These are phyloP conservation scores for Tuber borchii DNA, from an alignment of 495 filamentous ascomycete genomes.

Conservation along the genomic window DNA sequence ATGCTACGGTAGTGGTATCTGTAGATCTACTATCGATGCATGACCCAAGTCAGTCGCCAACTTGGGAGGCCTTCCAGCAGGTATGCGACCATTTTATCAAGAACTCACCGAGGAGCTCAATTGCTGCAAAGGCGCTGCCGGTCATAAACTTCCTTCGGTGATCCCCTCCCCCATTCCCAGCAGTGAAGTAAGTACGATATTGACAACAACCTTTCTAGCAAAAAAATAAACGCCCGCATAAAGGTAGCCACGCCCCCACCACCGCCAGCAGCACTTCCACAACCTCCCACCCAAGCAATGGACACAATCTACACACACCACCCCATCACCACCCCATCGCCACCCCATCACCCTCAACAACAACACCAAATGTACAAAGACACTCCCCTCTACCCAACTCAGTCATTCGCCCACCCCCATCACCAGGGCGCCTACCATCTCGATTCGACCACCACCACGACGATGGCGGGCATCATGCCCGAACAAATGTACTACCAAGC, in stretches of 20 bases:
- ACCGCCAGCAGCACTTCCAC: constrained; percentile 3
- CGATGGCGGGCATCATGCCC: not conserved
- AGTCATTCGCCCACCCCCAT: constrained; percentile 50
- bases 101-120: not conserved
- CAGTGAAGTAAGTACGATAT: not conserved
- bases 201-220: not conserved
- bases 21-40: not conserved
- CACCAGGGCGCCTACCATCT: constrained; percentile 44
- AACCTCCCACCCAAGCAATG: constrained; percentile 1
- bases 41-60: not conserved
- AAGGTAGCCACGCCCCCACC: not conserved
- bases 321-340: not conserved
- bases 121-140: not conserved
- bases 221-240: not conserved
- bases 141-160: not conserved
- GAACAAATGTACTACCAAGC: not conserved
- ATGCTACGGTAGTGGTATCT: not conserved
- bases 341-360: constrained; percentile 10
- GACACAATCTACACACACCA: not conserved
- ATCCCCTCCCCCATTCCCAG: not conserved
- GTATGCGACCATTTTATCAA: not conserved
- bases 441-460: not conserved
- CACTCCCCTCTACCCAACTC: constrained; percentile 48
- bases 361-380: constrained; percentile 7
- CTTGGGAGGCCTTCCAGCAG: not conserved